Evolutionary conservation across 2,329 filamentous ascomycete species (phyloP).

Genomic region (Westerdykella aurantiaca): DNA sequence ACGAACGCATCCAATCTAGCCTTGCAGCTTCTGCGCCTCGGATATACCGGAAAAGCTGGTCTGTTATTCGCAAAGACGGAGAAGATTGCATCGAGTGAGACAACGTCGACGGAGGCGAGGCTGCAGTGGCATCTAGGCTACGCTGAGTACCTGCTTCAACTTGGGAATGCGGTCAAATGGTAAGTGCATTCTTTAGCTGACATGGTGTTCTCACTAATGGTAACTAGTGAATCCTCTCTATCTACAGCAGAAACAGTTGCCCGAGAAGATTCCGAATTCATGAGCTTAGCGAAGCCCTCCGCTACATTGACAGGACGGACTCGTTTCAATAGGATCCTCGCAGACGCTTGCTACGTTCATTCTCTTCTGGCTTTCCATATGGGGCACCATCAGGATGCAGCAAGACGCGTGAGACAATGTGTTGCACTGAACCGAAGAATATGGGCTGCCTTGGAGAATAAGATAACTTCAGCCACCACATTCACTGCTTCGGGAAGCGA

Average conservation of each 20-base stretch:
- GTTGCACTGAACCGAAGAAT: constrained; percentile 47
- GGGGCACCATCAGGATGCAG: constrained; percentile 42
- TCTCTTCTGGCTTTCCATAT: constrained; percentile 60
- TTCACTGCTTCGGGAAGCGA: constrained; percentile 9
- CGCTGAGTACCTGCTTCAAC: constrained; percentile 66
- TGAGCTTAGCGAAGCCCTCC: constrained; percentile 26
- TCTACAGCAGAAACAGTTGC: constrained; percentile 26
- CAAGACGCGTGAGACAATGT: constrained; percentile 45
- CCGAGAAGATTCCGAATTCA: constrained; percentile 21
- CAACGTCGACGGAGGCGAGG: constrained; percentile 41
- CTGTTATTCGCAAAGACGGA: constrained; percentile 55
- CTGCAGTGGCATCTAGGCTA: constrained; percentile 63
- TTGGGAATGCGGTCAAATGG: constrained; percentile 60
- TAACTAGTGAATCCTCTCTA: constrained; percentile 23
- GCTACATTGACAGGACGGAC: constrained; percentile 31
- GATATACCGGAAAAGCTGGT: constrained; percentile 55
- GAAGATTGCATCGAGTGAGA: constrained; percentile 39
- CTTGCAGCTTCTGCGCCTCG: constrained; percentile 53
- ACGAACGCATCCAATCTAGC: constrained; percentile 45
- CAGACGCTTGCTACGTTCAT: constrained; percentile 58
- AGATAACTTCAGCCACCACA: constrained; percentile 19
- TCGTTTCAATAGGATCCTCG: constrained; percentile 48
- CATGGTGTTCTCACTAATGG: constrained; percentile 8
- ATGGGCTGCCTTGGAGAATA: constrained; percentile 48
- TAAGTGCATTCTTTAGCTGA: constrained; percentile 11